Base-by-base conservation (phyloP, 345 rosid species). In the Ailanthus altissimus region DNA sequence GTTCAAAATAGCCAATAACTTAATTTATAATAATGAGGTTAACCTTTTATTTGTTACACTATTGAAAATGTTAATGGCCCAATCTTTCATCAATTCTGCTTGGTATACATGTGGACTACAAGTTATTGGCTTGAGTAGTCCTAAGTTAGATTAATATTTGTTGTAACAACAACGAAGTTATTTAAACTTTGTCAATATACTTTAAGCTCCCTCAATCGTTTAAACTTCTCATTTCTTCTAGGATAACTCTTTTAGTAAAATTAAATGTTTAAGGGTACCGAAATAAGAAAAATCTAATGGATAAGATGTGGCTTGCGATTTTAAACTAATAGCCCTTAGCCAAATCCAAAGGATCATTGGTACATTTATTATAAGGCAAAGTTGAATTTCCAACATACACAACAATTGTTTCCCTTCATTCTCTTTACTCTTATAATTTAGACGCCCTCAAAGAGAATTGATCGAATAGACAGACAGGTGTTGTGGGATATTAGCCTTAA, bases 381-480 rank as follows among this genome's bases (percentile, higher is more conserved):
- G 56, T 67, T 45, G 28, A 11, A 45, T 67, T 67, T 18, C 71
- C 71, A 67, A 13, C 20, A 67, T 64, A 10, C 68, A 20, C 68
- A 64, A 40, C 47, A 64, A 64, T 36, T 9, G 25, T 20, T 40
- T n/a, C 38, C 49, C 49, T n/a, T 13, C 28, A 20, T 40, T 32
- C 68, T 64, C 68, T 4, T 64, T 8, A n/a, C 49, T 64, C 28
- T 64, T 26, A n/a, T n/a, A 64, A 28, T 21, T 18, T 64, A 64
- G 28, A 64, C 26, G 15, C 49, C 7, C 40, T 64, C 68, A 64
- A 64, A 64, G 21, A 42, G 36, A 67, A 67, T 14, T 46, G 57
- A 47, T 26, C 46, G 57, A 67, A 64, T 25, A 64, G 28, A 64
- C 47, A 42, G 8, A 18, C 47, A n/a, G n/a, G n/a, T n/a, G n/a